Conservation (phyloP, 169 alveolate genomes). For the Theileria annulata region DNA sequence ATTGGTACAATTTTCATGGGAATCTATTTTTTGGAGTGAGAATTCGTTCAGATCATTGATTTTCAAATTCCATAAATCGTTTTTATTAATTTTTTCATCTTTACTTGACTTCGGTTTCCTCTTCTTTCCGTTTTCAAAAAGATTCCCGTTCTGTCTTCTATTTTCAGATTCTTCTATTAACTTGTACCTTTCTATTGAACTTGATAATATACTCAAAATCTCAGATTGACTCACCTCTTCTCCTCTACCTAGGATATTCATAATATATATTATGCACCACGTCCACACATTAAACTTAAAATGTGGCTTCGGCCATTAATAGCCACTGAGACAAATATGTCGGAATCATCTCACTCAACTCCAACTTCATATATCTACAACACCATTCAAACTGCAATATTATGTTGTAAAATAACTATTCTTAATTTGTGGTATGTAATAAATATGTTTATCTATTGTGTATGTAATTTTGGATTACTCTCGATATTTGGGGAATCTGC, state of each 20-base stretch:
- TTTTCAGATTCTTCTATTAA: not conserved
- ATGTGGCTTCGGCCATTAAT: constrained; percentile 34
- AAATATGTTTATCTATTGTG: not conserved
- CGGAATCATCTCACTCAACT: constrained; percentile 37
- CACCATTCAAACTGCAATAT: not conserved
- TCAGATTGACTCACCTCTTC: constrained; percentile 46
- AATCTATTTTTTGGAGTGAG: constrained; percentile 2
- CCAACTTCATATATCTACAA: constrained; percentile 51
- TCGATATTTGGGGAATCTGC: constrained; percentile 60
- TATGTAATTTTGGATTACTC: constrained; percentile 2
- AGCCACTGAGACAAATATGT: constrained; percentile 58
- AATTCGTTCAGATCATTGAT: constrained; percentile 28
- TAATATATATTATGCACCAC: constrained; percentile 4
- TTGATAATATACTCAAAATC: constrained; percentile 25
- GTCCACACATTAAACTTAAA: not conserved
- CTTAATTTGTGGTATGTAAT: no score
- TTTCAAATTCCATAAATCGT: constrained; percentile 38
- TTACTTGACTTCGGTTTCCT: not conserved
- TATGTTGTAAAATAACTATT: no score
- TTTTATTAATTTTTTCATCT: constrained; percentile 11
- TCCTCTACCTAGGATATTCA: constrained; percentile 59
- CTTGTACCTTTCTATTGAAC: constrained; percentile 13
- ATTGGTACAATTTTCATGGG: not conserved
- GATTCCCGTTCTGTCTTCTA: not conserved
- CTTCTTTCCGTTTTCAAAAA: not conserved